Evolutionary conservation across 176 grass and related monocot species (phyloP).

Genomic region (Oropetium thomaeum): DNA sequence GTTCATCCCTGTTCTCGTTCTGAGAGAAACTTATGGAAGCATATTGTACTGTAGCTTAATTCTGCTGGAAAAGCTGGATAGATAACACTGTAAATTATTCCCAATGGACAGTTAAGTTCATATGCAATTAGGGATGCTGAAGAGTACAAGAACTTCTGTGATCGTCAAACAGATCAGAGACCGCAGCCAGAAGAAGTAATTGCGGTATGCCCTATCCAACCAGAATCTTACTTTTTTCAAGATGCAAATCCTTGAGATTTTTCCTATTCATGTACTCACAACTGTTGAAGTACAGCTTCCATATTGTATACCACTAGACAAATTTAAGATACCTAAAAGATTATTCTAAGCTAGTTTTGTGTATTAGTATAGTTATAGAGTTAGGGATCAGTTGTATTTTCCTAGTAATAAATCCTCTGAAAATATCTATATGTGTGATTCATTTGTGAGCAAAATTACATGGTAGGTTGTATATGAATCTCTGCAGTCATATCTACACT

Average conservation of each 20-base stretch:
- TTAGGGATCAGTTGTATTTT: neutral
- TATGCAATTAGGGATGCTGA: conserved; percentile 93
- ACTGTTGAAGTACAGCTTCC: neutral
- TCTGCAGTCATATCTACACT: neutral
- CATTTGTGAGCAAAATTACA: neutral
- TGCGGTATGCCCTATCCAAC: conserved; percentile 56
- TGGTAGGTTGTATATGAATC: neutral
- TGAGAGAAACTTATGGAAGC: neutral
- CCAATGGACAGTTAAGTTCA: conserved; percentile 78
- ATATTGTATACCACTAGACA: neutral
- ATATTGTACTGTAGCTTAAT: neutral
- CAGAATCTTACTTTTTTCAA: conserved; percentile 17
- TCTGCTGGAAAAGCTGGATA: neutral
- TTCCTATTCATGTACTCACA: neutral
- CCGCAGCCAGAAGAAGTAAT: conserved; percentile 98
- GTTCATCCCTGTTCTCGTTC: neutral
- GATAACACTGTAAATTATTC: conserved; percentile 34
- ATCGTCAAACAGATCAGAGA: conserved; percentile 72
- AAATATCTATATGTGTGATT: neutral
- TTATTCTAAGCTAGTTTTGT: neutral
- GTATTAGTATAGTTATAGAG: neutral
- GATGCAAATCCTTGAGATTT: neutral
- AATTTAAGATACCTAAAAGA: neutral
- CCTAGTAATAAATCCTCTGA: neutral
- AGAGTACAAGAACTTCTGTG: conserved; percentile 97